These are phyloP conservation scores for Meira nashicola DNA, from an alignment of 1,284 basidiomycete species.

Conservation along the genomic window DNA sequence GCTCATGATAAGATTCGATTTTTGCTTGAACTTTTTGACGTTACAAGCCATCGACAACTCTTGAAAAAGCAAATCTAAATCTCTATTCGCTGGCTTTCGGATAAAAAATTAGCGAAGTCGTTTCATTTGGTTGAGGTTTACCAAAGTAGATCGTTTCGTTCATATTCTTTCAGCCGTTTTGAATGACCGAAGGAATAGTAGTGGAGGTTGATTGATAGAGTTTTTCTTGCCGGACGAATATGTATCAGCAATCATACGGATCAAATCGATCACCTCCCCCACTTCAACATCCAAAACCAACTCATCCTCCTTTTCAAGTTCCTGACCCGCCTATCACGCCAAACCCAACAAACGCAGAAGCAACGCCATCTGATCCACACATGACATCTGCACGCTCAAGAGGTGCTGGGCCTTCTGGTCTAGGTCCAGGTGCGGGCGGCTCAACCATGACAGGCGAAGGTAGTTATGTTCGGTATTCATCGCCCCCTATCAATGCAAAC, in stretches of 20 bases:
- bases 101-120: no score
- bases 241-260: conserved; percentile 11
- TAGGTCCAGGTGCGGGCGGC: background rate
- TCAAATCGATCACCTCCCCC: conserved; percentile 26
- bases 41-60: no score
- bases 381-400: conserved; percentile 14
- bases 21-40: no score
- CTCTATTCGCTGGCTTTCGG: no score
- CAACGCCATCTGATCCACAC: conserved; percentile 15
- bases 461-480: conserved; percentile 11
- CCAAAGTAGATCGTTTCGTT: no score
- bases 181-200: no score
- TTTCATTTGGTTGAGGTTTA: no score
- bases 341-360: conserved; percentile 14
- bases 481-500: conserved; percentile 7
- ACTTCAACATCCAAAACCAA: conserved; percentile 50
- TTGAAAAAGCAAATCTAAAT: no score
- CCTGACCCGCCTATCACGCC: conserved; percentile 40
- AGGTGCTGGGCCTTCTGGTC: conserved; percentile 13
- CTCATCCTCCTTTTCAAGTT: conserved; percentile 43
- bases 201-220: no score
- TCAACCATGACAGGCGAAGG: background rate
- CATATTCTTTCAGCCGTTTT: no score
- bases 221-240: background rate
- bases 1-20: no score